phyloP scores from a whole-genome alignment of 106 monocot genomes.

The Narthecium ossifragum region DNA sequence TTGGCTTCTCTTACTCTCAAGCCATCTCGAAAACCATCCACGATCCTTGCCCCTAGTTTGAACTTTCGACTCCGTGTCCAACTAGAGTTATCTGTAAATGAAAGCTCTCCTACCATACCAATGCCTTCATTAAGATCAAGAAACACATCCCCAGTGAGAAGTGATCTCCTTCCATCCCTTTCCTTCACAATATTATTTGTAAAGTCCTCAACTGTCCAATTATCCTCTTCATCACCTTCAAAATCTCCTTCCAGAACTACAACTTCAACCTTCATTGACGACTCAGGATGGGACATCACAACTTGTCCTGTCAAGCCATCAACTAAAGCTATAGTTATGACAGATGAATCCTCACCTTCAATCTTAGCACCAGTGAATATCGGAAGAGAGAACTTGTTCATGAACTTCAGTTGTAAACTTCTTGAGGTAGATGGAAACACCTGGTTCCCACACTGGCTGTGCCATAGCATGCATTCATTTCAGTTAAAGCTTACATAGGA shows the following conservation, averaged over 20 bases:
- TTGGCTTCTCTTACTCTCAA: slow-evolving; percentile 69
- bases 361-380: slow-evolving; percentile 86
- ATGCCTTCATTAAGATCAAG: slow-evolving; percentile 58
- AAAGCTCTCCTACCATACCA: slow-evolving; percentile 61
- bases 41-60: slow-evolving; percentile 77
- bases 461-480: too few species aligned
- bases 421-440: slow-evolving; percentile 48
- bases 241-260: slow-evolving; percentile 97
- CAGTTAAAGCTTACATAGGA: too few species aligned
- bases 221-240: slow-evolving; percentile 57
- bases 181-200: slow-evolving; percentile 82
- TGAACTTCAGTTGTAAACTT: slow-evolving; percentile 68
- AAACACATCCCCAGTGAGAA: slow-evolving; percentile 67
- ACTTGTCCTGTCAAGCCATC: slow-evolving; percentile 44
- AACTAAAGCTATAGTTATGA: slow-evolving; percentile 47
- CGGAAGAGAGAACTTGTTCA: slow-evolving; percentile 68
- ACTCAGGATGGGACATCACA: slow-evolving; percentile 49
- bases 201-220: slow-evolving; percentile 79
- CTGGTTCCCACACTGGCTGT: slow-evolving; percentile 62
- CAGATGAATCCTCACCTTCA: slow-evolving; percentile 59
- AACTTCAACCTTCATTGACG: slow-evolving; percentile 75
- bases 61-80: slow-evolving; percentile 96
- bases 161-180: slow-evolving; percentile 78
- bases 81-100: slow-evolving; percentile 98
- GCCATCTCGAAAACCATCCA: slow-evolving; percentile 56